Conservation (phyloP, 2,329 filamentous ascomycete genomes). For the Calonectria pseudoturangicola region DNA sequence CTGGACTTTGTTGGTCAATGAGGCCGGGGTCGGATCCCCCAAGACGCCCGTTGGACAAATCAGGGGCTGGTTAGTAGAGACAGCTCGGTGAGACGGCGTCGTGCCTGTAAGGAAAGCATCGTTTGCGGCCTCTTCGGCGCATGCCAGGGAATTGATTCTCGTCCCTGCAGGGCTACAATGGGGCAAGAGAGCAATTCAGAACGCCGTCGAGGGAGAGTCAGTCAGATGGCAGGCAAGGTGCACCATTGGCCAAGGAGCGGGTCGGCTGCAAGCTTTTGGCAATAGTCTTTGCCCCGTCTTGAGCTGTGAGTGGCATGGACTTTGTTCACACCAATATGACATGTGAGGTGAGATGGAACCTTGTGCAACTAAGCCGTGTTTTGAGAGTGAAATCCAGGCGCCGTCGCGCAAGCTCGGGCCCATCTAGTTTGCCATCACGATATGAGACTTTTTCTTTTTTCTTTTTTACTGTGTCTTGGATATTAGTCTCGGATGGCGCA, state of each 20-base stretch:
- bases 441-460: conserved; percentile 37
- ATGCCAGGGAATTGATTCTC: conserved; percentile 40
- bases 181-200: conserved; percentile 37
- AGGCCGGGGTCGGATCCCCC: conserved; percentile 37
- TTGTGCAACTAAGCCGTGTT: conserved; percentile 45
- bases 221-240: conserved; percentile 30
- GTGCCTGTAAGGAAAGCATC: conserved; percentile 39
- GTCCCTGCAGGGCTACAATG: conserved; percentile 35
- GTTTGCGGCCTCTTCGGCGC: conserved; percentile 43
- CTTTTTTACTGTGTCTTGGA: conserved; percentile 37
- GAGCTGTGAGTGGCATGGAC: conserved; percentile 42
- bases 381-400: conserved; percentile 36
- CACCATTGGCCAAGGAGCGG: conserved; percentile 43
- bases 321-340: conserved; percentile 38
- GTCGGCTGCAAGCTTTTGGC: conserved; percentile 47
- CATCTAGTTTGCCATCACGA: conserved; percentile 34
- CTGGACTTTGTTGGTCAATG: conserved; percentile 43
- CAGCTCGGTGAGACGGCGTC: conserved; percentile 46
- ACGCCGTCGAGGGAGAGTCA: conserved; percentile 39
- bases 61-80: conserved; percentile 31
- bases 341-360: conserved; percentile 41
- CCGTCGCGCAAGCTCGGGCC: conserved; percentile 33
- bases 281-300: conserved; percentile 47
- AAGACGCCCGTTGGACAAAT: conserved; percentile 35
- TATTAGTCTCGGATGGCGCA: conserved; percentile 44